phyloP scores from a whole-genome alignment of 768 basidiomycete species.

The Pisolithus marmoratus region DNA sequence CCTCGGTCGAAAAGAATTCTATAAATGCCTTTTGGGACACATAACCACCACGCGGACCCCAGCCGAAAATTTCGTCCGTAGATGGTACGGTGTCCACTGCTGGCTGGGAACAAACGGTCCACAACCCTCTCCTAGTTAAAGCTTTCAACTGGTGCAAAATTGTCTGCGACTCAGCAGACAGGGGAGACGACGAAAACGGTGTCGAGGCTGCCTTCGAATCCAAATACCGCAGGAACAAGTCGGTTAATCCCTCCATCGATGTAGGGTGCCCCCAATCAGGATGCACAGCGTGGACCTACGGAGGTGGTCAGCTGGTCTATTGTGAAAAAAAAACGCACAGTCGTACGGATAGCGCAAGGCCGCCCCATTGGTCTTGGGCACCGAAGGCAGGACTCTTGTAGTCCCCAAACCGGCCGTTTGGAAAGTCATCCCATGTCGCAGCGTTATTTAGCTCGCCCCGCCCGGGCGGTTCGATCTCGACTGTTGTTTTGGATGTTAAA shows the following conservation, averaged over 20 bases:
- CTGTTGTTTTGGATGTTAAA: conserved; percentile 43
- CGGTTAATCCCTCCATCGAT: conserved; percentile 61
- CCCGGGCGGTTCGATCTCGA: conserved; percentile 50
- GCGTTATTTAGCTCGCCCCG: conserved; percentile 74
- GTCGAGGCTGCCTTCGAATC: conserved; percentile 66
- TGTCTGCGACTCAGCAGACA: conserved; percentile 74
- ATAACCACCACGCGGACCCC: conserved; percentile 90
- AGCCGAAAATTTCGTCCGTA: conserved; percentile 77
- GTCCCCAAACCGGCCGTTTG: conserved; percentile 97
- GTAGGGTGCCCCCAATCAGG: conserved; percentile 70
- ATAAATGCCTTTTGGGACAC: conserved; percentile 98
- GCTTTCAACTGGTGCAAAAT: conserved; percentile 75
- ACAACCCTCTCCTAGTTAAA: conserved; percentile 78
- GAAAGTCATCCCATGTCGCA: conserved; percentile 90
- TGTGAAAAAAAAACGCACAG: not conserved
- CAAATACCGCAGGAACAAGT: conserved; percentile 77
- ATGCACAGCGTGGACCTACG: conserved; percentile 56
- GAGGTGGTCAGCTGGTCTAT: not conserved
- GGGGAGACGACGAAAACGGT: conserved; percentile 81
- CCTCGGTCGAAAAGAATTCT: conserved; percentile 81
- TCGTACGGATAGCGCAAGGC: conserved; percentile 54
- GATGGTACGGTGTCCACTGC: conserved; percentile 79
- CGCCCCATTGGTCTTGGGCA: conserved; percentile 71
- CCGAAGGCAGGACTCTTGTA: conserved; percentile 97
- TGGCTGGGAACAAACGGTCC: conserved; percentile 97